Percentiles rank a stretch among this genome's conserved stretches.
Conservation (phyloP, 2,329 filamentous ascomycete species). For the Ophiostoma piceae region DNA sequence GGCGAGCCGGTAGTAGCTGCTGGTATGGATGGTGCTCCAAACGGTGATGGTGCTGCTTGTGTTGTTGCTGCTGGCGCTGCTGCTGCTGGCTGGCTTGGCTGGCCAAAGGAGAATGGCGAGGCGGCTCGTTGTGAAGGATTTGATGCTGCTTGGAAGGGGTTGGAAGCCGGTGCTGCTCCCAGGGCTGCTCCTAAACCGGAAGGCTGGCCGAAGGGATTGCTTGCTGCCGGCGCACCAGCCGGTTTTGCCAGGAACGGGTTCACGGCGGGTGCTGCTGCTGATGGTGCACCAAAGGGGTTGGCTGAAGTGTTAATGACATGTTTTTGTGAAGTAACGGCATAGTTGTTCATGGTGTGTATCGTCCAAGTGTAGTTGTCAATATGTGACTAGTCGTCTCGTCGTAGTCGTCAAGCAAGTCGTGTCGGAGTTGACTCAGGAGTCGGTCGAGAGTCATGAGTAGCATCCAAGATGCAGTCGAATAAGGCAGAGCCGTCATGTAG, state of each 20-base stretch:
- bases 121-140: neutral
- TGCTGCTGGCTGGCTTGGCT: constrained; percentile 4
- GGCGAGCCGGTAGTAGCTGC: neutral
- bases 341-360: neutral
- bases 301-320: neutral
- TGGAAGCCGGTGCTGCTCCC: neutral
- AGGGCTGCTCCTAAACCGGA: neutral
- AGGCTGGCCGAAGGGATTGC: neutral
- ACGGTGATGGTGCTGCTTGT: constrained; percentile 11
- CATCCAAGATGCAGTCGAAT: neutral
- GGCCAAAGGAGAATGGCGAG: constrained; percentile 16
- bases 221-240: constrained; percentile 4
- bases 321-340: neutral
- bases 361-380: neutral
- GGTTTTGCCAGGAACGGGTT: constrained; percentile 19
- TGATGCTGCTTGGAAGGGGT: constrained; percentile 20
- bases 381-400: neutral
- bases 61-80: neutral
- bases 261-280: constrained; percentile 11
- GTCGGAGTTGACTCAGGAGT: neutral
- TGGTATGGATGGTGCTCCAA: neutral
- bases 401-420: neutral
- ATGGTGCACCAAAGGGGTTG: constrained; percentile 18
- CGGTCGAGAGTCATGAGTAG: neutral
- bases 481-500: neutral